Conservation (phyloP, 176 grass and related monocot species). For the Metroxylon sagu region DNA sequence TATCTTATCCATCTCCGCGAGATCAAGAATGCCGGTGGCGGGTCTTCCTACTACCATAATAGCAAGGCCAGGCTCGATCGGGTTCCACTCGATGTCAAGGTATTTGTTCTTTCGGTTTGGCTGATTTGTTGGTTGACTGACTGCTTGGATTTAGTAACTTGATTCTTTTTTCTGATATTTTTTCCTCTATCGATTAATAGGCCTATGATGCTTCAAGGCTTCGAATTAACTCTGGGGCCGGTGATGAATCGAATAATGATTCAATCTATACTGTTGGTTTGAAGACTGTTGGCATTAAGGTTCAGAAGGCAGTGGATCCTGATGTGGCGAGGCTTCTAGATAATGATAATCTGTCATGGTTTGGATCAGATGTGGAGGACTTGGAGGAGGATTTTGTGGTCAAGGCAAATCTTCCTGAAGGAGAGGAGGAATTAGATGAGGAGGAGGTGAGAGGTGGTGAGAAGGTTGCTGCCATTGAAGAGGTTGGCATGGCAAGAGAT, state of each 20-base stretch:
- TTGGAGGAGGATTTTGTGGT: constrained; percentile 96
- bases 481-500: background rate
- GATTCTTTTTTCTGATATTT: background rate
- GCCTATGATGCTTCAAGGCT: constrained; percentile 86
- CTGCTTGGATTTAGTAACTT: background rate
- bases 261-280: constrained; percentile 62
- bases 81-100: constrained; percentile 79
- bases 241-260: constrained; percentile 37
- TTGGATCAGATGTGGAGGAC: constrained; percentile 47
- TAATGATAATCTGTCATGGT: constrained; percentile 41
- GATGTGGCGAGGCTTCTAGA: constrained; percentile 64
- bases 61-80: constrained; percentile 36
- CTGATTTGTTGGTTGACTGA: no score
- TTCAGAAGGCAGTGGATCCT: constrained; percentile 55
- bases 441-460: constrained; percentile 24
- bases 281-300: constrained; percentile 38
- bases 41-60: constrained; percentile 53
- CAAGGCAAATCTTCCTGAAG: constrained; percentile 64
- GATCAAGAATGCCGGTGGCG: constrained; percentile 61
- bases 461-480: constrained; percentile 3
- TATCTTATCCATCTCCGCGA: constrained; percentile 85
- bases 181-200: constrained; percentile 17
- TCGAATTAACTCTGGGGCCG: constrained; percentile 30
- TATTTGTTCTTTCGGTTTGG: background rate
- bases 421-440: constrained; percentile 23